Evolutionary conservation across 768 basidiomycete genomes (phyloP).

Genomic region (Sarcodon aspratus): DNA sequence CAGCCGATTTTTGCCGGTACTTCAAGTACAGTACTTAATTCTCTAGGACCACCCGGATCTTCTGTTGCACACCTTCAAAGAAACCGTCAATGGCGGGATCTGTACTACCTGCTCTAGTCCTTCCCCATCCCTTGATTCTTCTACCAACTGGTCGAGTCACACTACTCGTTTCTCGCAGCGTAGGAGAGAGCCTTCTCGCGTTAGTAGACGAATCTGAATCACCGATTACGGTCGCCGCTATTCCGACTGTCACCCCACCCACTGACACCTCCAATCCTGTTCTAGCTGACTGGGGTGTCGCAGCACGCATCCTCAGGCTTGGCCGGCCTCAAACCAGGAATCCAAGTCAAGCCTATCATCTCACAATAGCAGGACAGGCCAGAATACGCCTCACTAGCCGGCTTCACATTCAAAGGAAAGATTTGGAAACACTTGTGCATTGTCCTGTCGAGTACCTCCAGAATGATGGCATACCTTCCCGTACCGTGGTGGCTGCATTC

Average conservation of each 20-base stretch:
- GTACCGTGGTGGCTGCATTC: slow-evolving; percentile 52
- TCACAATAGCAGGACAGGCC: slow-evolving; percentile 63
- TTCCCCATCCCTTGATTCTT: slow-evolving; percentile 63
- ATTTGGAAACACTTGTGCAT: slow-evolving; percentile 12
- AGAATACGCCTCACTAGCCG: slow-evolving; percentile 50
- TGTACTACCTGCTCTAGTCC: slow-evolving; percentile 50
- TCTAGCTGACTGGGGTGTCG: slow-evolving; percentile 50
- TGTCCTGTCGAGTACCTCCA: slow-evolving; percentile 20
- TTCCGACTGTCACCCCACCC: slow-evolving; percentile 34
- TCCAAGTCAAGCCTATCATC: slow-evolving; percentile 47
- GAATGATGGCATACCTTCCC: slow-evolving; percentile 30
- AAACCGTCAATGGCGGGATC: too few relatives aligned
- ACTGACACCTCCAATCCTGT: slow-evolving; percentile 4
- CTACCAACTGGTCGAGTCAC: slow-evolving; percentile 65
- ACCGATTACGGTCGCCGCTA: slow-evolving; percentile 58
- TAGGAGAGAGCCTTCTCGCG: slow-evolving; percentile 55
- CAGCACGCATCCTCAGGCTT: slow-evolving; percentile 61
- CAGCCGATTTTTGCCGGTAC: too few relatives aligned
- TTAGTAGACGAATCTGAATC: slow-evolving; percentile 61
- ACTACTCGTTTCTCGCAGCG: slow-evolving; percentile 46
- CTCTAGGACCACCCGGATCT: too few relatives aligned
- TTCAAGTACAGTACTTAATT: too few relatives aligned
- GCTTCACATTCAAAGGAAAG: slow-evolving; percentile 21
- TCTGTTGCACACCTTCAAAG: slow-evolving; percentile 11
- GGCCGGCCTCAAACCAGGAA: slow-evolving; percentile 48